phyloP scores from a whole-genome alignment of 768 basidiomycete genomes.

The Rhodotorula kratochvilovae region DNA sequence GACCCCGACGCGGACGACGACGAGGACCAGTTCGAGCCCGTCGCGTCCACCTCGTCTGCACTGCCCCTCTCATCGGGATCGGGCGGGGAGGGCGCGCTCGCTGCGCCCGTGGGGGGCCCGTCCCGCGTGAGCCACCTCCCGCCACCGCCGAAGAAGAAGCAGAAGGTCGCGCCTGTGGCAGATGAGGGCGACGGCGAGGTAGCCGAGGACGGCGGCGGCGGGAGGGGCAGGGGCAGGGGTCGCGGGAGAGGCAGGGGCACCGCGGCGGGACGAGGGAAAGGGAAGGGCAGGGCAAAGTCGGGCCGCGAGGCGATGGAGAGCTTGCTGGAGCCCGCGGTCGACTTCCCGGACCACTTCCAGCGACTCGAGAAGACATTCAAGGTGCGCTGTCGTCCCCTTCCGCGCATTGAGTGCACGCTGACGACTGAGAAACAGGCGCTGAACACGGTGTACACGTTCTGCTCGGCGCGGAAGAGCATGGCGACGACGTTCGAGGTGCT shows the following conservation, averaged over 20 bases:
- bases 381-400: conserved; percentile 47
- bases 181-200: background rate
- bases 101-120: background rate
- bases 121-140: conserved; percentile 8
- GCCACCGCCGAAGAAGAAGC: conserved; percentile 31
- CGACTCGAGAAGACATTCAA: conserved; percentile 56
- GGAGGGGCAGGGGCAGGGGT: conserved; percentile 24
- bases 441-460: conserved; percentile 82
- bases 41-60: background rate
- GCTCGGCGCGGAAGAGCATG: conserved; percentile 72
- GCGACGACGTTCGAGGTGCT: conserved; percentile 73
- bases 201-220: conserved; percentile 47
- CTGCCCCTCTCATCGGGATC: background rate
- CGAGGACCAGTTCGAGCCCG: conserved; percentile 1
- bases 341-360: conserved; percentile 63
- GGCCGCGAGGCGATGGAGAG: conserved; percentile 35
- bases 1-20: background rate
- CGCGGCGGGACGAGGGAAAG: conserved; percentile 12
- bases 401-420: background rate
- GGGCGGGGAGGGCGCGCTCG: background rate
- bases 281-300: conserved; percentile 19
- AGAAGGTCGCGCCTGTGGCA: background rate
- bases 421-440: conserved; percentile 57
- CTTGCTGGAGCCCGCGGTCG: conserved; percentile 28
- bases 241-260: conserved; percentile 14